These are phyloP conservation scores for Avena insularis DNA, from an alignment of 176 grass and related monocot genomes.

Conservation along the genomic window DNA sequence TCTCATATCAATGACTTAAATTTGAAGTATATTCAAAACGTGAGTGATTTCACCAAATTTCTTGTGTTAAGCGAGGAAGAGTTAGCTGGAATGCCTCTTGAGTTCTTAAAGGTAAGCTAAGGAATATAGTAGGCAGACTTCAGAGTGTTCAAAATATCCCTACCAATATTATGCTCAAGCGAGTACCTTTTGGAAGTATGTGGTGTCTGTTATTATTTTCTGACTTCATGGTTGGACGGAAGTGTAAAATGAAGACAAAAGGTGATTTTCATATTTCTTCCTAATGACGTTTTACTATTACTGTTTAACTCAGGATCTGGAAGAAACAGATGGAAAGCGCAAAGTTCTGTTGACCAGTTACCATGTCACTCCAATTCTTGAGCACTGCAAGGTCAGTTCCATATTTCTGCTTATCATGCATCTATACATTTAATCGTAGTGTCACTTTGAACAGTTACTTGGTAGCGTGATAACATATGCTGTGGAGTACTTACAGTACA, in stretches of 20 bases:
- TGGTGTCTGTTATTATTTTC: slow-evolving; percentile 27
- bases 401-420: slow-evolving; percentile 17
- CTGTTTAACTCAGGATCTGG: slow-evolving; percentile 71
- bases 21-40: slow-evolving; percentile 80
- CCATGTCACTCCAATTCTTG: slow-evolving; percentile 94
- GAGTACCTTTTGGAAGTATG: slow-evolving; percentile 14
- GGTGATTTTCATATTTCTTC: background rate
- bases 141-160: slow-evolving; percentile 3
- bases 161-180: slow-evolving; percentile 30
- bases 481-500: slow-evolving; percentile 22
- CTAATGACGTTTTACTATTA: slow-evolving; percentile 34
- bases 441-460: background rate
- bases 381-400: slow-evolving; percentile 82
- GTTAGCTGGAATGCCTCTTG: slow-evolving; percentile 81
- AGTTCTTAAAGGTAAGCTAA: slow-evolving; percentile 81
- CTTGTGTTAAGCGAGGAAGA: slow-evolving; percentile 75
- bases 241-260: slow-evolving; percentile 33
- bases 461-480: slow-evolving; percentile 6
- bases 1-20: slow-evolving; percentile 77
- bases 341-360: slow-evolving; percentile 75
- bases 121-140: background rate
- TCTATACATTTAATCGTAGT: background rate
- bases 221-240: slow-evolving; percentile 39
- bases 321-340: slow-evolving; percentile 70
- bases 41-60: slow-evolving; percentile 69